Evolutionary conservation across 2,329 filamentous ascomycete species (phyloP), one percentile per base, ranked within the genome.

Genomic region (Colletotrichum costaricense): DNA sequence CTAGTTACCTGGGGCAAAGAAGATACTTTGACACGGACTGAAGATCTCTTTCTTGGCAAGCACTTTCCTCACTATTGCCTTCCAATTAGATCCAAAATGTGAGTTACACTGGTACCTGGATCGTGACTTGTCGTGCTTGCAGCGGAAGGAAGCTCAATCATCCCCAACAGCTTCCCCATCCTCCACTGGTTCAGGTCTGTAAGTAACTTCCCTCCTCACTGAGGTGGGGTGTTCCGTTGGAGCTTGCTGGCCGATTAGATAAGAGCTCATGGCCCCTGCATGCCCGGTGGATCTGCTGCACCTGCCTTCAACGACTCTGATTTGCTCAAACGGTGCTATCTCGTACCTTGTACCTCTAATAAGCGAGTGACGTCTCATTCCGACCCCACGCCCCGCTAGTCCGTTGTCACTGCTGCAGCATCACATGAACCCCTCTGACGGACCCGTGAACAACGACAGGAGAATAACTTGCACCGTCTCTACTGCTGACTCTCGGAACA

Each of bases 401-500:
- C 54, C 63, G 63, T 60, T 72, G 63, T 72, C 69, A 72, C 69
- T 72, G 69, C 49, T 42, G 63, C 58, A 71, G 68, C 72, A 74
- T 74, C 72, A 74, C 72, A 74, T 74, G 72, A 72, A 73, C 71
- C 67, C 67, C 71, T 69, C 70, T 56, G 54, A 35, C 68, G 38
- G 69, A 73, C 69, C 55, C 72, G 72, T 74, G 72, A 59, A 57
- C 58, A 49, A 49, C 46, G 22, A 30, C 9, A 22, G 28, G 12
- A 59, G 26, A 38, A n/a, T 22, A 35, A 19, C 63, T 58, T 59
- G 52, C 52, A 24, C 63, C 38, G 56, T 33, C 42, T 62, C 22
- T 19, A 24, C 54, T 26, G 24, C 63, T 56, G 54, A 19, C 22
- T 63, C 54, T 38, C 28, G 26, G 24, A 63, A 30, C 42, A 54